Conservation (phyloP, 768 basidiomycete species). For the Hygrophoropsis aurantiaca region DNA sequence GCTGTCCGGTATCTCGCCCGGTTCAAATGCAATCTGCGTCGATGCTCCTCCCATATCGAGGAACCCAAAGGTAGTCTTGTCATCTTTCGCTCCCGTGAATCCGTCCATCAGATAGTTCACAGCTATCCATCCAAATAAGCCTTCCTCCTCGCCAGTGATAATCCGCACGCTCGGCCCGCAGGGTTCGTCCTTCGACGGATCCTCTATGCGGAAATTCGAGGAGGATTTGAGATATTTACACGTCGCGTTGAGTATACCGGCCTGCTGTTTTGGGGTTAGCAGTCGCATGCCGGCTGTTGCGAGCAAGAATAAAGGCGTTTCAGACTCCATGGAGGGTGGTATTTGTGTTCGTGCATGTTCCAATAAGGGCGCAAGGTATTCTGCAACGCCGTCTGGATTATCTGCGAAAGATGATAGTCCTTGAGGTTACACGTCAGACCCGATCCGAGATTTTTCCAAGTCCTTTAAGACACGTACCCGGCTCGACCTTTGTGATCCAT, state of each 20-base stretch:
- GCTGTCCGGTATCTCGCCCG: conserved; percentile 55
- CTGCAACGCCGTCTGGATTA: conserved; percentile 65
- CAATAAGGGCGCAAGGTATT: conserved; percentile 81
- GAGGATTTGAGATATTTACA: conserved; percentile 75
- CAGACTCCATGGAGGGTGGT: conserved; percentile 79
- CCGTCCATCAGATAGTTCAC: conserved; percentile 99
- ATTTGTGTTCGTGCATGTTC: conserved; percentile 79
- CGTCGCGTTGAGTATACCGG: conserved; percentile 68
- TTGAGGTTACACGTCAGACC: conserved; percentile 29
- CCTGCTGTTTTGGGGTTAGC: conserved; percentile 65
- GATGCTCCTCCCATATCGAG: conserved; percentile 99
- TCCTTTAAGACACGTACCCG: conserved; percentile 57
- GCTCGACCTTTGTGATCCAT: conserved; percentile 92
- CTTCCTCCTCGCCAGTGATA: conserved; percentile 98
- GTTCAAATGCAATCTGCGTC: conserved; percentile 98
- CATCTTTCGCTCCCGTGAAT: conserved; percentile 56
- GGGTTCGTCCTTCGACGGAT: conserved; percentile 63
- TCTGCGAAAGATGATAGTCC: conserved; percentile 85
- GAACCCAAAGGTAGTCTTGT: conserved; percentile 91
- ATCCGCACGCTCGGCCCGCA: conserved; percentile 93
- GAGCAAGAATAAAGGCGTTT: conserved; percentile 90
- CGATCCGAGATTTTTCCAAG: no score
- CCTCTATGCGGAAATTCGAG: conserved; percentile 78
- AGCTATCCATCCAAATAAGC: conserved; percentile 97
- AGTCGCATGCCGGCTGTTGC: conserved; percentile 99